Evolutionary conservation across 169 alveolate species (phyloP), one percentile per base, ranked within the genome.

Genomic region (Cryptosporidium sp.): DNA sequence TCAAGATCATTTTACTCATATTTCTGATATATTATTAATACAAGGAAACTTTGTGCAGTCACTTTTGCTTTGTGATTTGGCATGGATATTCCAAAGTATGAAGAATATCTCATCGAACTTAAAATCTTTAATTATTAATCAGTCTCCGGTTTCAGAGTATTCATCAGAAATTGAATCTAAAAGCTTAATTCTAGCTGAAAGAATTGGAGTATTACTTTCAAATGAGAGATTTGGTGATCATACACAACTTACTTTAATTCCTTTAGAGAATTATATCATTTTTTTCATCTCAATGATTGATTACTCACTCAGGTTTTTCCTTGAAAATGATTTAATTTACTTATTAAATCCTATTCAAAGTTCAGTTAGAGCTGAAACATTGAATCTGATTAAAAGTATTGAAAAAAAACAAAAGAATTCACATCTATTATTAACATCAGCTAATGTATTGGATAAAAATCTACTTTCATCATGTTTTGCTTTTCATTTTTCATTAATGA

Each of bases 301-400:
- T n/a, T 65, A 41, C 37, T 62, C 69, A 23, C 37, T 67, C 37
- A 80, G 55, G 33, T 65, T 29, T n/a, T 80, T 43, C 51, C 70
- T 80, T 33, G 80, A 80, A 45, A 62, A 80, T 65, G 73, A 41
- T 23, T 21, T 80, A 41, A 59, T 62, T 59, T 55, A 43, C 70
- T 48, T 59, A 23, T 29, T 80, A 65, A 80, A 80, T 65, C 89
- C 89, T 18, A 43, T 80, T 29, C 89, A 80, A 39, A 61, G 35
- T 45, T 23, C 67, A 43, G 70, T 80, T 16, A 59, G 89, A 65
- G 9, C 89, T 16, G 62, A 62, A n/a, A 80, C 73, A 37, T 39
- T 65, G 16, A 65, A 80, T 26, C 51, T 80, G 35, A 52, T 80
- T 23, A 80, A 65, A 50, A 80, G 55, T 48, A 21, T 80, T 26